These are phyloP conservation scores for Chytriomyces confervae DNA, from an alignment of 192 early-diverging fungal species.

Conservation along the genomic window DNA sequence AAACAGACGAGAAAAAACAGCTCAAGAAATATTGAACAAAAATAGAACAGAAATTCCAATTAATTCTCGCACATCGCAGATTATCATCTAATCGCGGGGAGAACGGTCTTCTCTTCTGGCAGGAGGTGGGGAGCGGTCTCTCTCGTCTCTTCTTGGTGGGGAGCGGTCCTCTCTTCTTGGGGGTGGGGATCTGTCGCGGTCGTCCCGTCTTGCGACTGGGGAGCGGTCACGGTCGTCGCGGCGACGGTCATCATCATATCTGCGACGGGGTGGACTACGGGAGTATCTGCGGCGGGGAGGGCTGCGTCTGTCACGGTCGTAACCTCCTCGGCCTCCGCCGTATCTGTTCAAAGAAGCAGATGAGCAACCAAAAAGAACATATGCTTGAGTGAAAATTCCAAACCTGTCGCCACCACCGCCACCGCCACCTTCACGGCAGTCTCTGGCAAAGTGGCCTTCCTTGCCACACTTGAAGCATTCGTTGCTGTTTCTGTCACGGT, in stretches of 20 bases:
- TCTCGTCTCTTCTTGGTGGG: slow-evolving; percentile 59
- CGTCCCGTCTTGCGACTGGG: slow-evolving; percentile 44
- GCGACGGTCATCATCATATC: slow-evolving; percentile 17
- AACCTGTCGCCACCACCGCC: slow-evolving; percentile 24
- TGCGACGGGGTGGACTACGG: slow-evolving; percentile 34
- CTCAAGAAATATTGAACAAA: too few relatives aligned
- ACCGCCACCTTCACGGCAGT: slow-evolving; percentile 26
- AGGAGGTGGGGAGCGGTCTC: too few relatives aligned
- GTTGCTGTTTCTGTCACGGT: slow-evolving; percentile 22
- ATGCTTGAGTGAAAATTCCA: background rate
- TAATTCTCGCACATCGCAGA: too few relatives aligned
- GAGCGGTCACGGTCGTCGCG: slow-evolving; percentile 27
- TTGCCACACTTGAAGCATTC: slow-evolving; percentile 30
- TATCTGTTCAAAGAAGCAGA: background rate
- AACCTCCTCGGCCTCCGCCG: background rate
- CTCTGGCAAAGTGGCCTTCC: slow-evolving; percentile 26
- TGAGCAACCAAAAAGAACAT: background rate
- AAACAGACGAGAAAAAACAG: too few relatives aligned
- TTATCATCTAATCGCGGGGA: too few relatives aligned
- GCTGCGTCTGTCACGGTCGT: slow-evolving; percentile 3
- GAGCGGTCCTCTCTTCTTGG: slow-evolving; percentile 10
- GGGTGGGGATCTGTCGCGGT: slow-evolving; percentile 55
- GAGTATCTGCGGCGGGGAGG: slow-evolving; percentile 16
- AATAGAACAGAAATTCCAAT: too few relatives aligned
- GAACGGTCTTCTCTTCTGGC: too few relatives aligned